Conservation (phyloP, 192 early-diverging fungal genomes). For the Gamsiella multidivaricata region DNA sequence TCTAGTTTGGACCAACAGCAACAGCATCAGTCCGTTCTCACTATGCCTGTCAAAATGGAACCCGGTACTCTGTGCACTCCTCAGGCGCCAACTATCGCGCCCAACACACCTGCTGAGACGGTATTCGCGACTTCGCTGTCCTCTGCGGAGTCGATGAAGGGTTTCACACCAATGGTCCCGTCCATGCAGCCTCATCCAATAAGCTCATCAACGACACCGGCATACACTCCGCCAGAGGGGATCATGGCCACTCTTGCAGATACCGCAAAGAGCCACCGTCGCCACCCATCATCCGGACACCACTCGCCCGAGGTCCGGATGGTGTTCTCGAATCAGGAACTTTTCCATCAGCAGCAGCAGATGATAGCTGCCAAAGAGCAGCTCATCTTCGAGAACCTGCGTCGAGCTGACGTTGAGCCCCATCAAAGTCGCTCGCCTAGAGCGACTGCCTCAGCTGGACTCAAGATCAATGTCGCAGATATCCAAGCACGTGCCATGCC, state of each 20-base stretch:
- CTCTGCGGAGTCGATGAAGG: constrained; percentile 19
- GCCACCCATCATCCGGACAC: constrained; percentile 48
- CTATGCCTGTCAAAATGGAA: constrained; percentile 1
- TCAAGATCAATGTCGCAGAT: constrained; percentile 39
- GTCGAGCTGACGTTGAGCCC: constrained; percentile 24
- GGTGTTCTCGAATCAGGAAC: constrained; percentile 20
- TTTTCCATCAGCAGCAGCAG: constrained; percentile 32
- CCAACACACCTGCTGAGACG: constrained; percentile 17
- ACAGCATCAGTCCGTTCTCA: constrained; percentile 3
- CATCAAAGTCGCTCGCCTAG: constrained; percentile 50
- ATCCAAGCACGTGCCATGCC: constrained; percentile 45
- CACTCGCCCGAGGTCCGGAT: constrained; percentile 44
- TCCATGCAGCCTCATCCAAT: constrained; percentile 24
- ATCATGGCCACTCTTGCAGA: constrained; percentile 12
- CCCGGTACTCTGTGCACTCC: not conserved
- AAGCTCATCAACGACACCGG: constrained; percentile 22
- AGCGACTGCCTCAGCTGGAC: constrained; percentile 25
- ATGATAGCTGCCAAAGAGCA: constrained; percentile 45
- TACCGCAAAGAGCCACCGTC: constrained; percentile 35
- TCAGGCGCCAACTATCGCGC: not conserved
- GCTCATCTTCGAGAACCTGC: constrained; percentile 7
- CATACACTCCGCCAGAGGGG: constrained; percentile 32
- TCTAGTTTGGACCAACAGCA: constrained; percentile 8
- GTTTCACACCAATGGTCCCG: constrained; percentile 41
- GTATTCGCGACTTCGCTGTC: constrained; percentile 14